Base-by-base conservation (phyloP, 2,329 filamentous ascomycete genomes). In the Claviceps fusiformis region DNA sequence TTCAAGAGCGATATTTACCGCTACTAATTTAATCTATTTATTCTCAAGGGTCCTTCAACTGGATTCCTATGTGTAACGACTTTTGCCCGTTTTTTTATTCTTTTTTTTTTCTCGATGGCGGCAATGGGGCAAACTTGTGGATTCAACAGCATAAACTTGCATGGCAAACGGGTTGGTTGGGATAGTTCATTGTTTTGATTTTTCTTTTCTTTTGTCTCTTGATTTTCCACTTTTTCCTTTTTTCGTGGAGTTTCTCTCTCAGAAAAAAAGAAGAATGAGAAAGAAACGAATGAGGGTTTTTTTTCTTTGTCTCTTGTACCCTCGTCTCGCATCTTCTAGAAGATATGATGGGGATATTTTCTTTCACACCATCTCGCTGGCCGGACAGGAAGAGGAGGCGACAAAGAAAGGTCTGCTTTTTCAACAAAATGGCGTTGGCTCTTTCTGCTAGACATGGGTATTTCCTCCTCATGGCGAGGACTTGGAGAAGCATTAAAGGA, bases 1-100 rank as follows among this genome's bases (percentile, higher is more conserved):
- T 98, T 82, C 87, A 98, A 98, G 89, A 80, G 79, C 75, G 92
- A 97, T 65, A 88, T 91, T 65, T 74, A 74, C 71, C 71, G 71
- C 67, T 74, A 74, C 70, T 74, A 73, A 73, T 64, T 61, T 60
- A 35, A 51, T 65, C 60, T 68, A 66, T 65, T 65, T 61, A 62
- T 67, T 62, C 63, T 65, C 63, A 64, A 62, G 67, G 65, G 59
- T 67, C 68, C 68, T 70, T 71, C 68, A 71, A 71, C 69, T 63
- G 69, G 68, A 64, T 52, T 64, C 63, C 63, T 63, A 69, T 62
- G 67, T 67, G 63, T 68, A 65, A 69, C 62, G 66, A 70, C 61
- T 59, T 63, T 62, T 59, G 62, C 61, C 63, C 60, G 63, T 65
- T 60, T 63, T 56, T 24, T 24, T 24, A 2, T 24, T 24, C 3